Evolutionary conservation across 352 stramenopile genomes (phyloP).

Genomic region (Globisporangium camurandrum): DNA sequence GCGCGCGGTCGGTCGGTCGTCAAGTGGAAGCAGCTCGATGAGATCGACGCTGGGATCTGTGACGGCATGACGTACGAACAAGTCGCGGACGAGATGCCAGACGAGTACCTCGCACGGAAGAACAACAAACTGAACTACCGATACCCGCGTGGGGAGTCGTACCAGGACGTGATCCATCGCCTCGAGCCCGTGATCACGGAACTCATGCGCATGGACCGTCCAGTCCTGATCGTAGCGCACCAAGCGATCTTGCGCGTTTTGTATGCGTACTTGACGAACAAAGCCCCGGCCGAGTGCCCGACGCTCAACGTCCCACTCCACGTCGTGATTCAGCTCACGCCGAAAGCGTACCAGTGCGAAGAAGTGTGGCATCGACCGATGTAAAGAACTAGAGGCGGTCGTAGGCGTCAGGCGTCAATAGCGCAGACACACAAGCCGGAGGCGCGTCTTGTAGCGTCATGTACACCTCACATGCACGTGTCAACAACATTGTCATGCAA

Average conservation of each 20-base stretch:
- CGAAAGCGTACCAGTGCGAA: constrained; percentile 92
- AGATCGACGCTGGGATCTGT: constrained; percentile 95
- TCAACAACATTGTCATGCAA: too few species aligned
- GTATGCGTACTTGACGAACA: constrained; percentile 95
- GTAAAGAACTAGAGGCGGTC: constrained; percentile 36
- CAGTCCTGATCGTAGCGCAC: constrained; percentile 91
- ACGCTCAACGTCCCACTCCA: constrained; percentile 92
- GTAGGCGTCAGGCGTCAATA: neutral
- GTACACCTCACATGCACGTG: too few species aligned
- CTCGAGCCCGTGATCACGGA: constrained; percentile 96
- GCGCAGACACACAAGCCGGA: neutral
- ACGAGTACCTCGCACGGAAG: constrained; percentile 92
- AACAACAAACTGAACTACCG: constrained; percentile 85
- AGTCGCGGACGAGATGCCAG: constrained; percentile 91
- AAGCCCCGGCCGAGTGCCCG: constrained; percentile 87
- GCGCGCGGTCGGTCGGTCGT: constrained; percentile 51
- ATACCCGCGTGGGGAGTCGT: constrained; percentile 92
- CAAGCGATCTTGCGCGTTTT: constrained; percentile 94
- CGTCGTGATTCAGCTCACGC: constrained; percentile 93
- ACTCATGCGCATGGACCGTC: constrained; percentile 93
- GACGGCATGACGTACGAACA: constrained; percentile 98
- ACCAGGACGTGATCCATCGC: constrained; percentile 96
- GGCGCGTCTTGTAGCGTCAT: neutral
- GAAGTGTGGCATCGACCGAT: constrained; percentile 89
- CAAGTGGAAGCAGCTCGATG: constrained; percentile 91